Conservation (phyloP, 2,329 filamentous ascomycete species). For the Trichophyton schoenleinii region DNA sequence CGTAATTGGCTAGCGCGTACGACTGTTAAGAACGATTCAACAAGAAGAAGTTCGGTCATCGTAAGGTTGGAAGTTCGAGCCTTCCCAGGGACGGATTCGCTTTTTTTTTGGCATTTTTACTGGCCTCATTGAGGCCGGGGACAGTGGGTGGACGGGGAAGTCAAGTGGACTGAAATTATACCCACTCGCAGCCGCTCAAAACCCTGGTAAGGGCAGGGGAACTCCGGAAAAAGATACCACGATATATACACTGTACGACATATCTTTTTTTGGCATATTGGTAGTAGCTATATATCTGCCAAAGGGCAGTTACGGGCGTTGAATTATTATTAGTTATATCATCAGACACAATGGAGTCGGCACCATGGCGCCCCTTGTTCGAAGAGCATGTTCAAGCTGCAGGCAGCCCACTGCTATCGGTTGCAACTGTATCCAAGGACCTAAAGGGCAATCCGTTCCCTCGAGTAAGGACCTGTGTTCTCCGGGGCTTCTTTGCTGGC, state of each 20-base stretch:
- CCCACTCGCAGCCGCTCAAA: background rate
- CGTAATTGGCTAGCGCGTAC: conserved; percentile 7
- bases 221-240: background rate
- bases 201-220: background rate
- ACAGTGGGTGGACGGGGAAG: background rate
- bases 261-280: background rate
- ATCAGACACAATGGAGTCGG: background rate
- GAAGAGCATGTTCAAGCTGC: conserved; percentile 6
- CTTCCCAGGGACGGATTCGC: conserved; percentile 26
- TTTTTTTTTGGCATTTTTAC: conserved; percentile 9
- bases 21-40: conserved; percentile 4
- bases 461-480: conserved; percentile 66
- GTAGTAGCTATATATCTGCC: background rate
- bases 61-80: conserved; percentile 30
- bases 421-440: conserved; percentile 8
- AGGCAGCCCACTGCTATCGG: conserved; percentile 9
- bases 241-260: background rate
- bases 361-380: conserved; percentile 11
- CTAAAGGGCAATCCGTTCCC: conserved; percentile 21
- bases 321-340: too few species aligned
- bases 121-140: background rate
- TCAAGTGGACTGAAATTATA: background rate
- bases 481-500: conserved; percentile 68
- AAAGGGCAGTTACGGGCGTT: too few species aligned
- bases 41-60: background rate